Evolutionary conservation across 768 basidiomycete species (phyloP).

Genomic region (Mycena alexandri): DNA sequence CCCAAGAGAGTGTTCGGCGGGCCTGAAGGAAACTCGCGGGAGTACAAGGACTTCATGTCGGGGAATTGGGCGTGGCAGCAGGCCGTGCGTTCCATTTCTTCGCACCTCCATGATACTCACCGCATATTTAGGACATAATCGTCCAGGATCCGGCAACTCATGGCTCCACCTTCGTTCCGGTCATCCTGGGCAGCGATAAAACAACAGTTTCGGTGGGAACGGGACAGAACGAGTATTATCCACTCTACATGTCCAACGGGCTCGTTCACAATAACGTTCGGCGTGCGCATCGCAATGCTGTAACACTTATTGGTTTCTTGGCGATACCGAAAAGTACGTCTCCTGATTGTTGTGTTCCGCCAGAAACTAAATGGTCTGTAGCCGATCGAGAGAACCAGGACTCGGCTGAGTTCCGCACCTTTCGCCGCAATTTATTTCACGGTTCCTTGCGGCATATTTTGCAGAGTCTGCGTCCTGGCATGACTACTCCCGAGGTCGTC

Average conservation of each 20-base stretch:
- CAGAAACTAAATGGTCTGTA: not conserved
- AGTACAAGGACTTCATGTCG: conserved; percentile 41
- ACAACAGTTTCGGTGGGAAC: conserved; percentile 41
- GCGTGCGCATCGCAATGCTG: conserved; percentile 38
- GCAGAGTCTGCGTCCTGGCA: conserved; percentile 38
- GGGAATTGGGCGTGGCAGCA: conserved; percentile 42
- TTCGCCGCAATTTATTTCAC: conserved; percentile 49
- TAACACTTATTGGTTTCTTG: conserved; percentile 34
- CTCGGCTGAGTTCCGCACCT: conserved; percentile 36
- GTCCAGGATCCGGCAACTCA: conserved; percentile 31
- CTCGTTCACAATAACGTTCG: conserved; percentile 36
- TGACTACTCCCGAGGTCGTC: conserved; percentile 44
- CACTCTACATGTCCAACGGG: conserved; percentile 35
- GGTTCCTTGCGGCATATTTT: conserved; percentile 42
- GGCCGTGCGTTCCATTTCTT: conserved; percentile 32
- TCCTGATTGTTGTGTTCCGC: not conserved
- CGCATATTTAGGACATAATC: conserved; percentile 28
- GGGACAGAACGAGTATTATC: conserved; percentile 40
- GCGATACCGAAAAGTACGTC: conserved; percentile 40
- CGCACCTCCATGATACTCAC: not conserved
- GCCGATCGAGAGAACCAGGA: conserved; percentile 4
- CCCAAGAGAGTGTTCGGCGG: conserved; percentile 35
- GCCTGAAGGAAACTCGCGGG: conserved; percentile 21
- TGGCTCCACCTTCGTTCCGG: conserved; percentile 33
- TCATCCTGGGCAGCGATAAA: conserved; percentile 41